Base-by-base conservation (phyloP, 1,284 basidiomycete genomes). In the Sphagnurus paluster region DNA sequence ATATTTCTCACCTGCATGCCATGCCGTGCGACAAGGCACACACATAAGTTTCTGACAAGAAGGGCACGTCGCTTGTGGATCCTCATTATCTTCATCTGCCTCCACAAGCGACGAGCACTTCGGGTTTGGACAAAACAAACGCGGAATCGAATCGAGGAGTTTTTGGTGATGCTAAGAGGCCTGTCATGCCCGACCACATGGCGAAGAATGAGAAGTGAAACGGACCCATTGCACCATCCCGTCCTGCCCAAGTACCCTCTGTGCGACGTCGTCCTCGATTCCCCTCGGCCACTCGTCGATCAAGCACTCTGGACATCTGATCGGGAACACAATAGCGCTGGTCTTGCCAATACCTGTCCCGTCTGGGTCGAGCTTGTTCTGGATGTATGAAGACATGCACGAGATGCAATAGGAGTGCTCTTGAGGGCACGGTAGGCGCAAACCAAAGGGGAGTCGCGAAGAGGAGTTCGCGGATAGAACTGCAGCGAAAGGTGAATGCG, bases 301-400 rank as follows among this genome's bases (percentile, higher is more conserved):
- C 1, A 61, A 53, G 43, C 71, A 73, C 46, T 68, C 71, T 1
- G 71, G 71, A 46, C 71, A 73, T 13, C 58, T 54, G 29, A 73
- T 66, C 1, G 71, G 71, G 41, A 73, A 73, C 1, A 71, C 67
- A 7, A 63, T 51, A 4, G 56, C 49, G 34, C 57, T 56, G 2
- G 57, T 51, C 44, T 54, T 64, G 6, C 57, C 63, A 14, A 41
- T 49, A 1, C 67, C 64, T 8, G 53, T 57, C 7, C 60, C 69
- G 16, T 66, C 61, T 0, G 69, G 68, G 46, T 69, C 68, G 3
- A 73, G 48, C 49, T 70, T 71, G 36, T 52, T 63, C 33, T 56
- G 55, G 41, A 73, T 69, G 49, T 73, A 71, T 2, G 49, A 53
- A 16, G 56, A 54, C 7, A 73, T 51, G 42, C 70, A 73, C 2